These are phyloP conservation scores for Sanghuangporus sanghuang DNA, from an alignment of 1,284 basidiomycete species.

Conservation along the genomic window DNA sequence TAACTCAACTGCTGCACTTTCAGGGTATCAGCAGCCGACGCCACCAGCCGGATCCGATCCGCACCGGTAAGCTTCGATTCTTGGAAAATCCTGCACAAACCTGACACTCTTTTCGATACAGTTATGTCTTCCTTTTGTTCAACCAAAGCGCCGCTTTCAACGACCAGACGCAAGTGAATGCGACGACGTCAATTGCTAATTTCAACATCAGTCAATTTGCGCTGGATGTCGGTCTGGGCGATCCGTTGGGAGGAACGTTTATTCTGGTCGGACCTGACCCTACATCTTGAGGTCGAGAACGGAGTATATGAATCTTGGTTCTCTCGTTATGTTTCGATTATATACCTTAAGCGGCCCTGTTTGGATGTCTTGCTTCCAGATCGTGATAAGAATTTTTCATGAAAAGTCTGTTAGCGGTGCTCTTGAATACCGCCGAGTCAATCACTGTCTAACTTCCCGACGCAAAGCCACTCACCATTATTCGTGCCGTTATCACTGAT, in stretches of 20 bases:
- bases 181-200: conserved; percentile 23
- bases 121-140: conserved; percentile 28
- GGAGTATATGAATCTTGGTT: too few species aligned
- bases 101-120: conserved; percentile 6
- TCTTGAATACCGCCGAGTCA: too few species aligned
- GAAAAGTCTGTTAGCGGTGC: too few species aligned
- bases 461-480: too few species aligned
- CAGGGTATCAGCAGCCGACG: conserved; percentile 33
- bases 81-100: neutral
- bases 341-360: too few species aligned
- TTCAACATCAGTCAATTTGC: conserved; percentile 30
- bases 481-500: too few species aligned
- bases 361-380: too few species aligned
- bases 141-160: conserved; percentile 27
- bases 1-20: conserved; percentile 39
- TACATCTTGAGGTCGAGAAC: too few species aligned
- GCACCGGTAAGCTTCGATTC: conserved; percentile 35
- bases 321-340: too few species aligned
- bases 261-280: conserved; percentile 25
- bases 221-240: conserved; percentile 24
- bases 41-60: conserved; percentile 43
- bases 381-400: too few species aligned
- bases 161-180: conserved; percentile 21
- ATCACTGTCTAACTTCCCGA: too few species aligned
- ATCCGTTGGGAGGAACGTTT: conserved; percentile 29